Conservation (phyloP, 2,329 filamentous ascomycete genomes). For the Arthrobotrys sphaeroides region DNA sequence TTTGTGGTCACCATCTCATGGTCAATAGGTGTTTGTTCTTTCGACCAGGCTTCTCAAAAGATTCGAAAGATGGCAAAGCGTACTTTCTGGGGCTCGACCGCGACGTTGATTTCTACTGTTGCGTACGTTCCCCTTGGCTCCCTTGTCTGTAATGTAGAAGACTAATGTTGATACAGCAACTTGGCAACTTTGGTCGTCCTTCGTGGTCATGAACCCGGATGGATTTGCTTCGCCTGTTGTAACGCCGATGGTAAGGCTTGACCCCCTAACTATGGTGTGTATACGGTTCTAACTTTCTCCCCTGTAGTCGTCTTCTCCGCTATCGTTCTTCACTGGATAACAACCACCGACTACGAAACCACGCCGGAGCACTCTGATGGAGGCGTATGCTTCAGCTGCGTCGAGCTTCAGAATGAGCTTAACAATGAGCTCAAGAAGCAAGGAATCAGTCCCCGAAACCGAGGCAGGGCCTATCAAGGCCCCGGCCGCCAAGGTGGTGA, state of each 20-base stretch:
- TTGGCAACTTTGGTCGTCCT: constrained; percentile 69
- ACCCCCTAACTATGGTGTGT: neutral
- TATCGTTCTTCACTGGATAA: constrained; percentile 71
- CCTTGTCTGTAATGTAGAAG: neutral
- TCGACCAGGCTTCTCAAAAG: constrained; percentile 53
- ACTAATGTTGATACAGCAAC: constrained; percentile 63
- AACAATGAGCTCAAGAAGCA: constrained; percentile 43
- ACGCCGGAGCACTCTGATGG: constrained; percentile 30
- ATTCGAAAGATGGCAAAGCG: constrained; percentile 67
- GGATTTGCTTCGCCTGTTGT: constrained; percentile 73
- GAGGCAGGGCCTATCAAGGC: constrained; percentile 26
- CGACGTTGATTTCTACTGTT: constrained; percentile 69
- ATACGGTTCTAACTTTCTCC: neutral
- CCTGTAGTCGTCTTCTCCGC: constrained; percentile 69
- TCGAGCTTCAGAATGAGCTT: constrained; percentile 45
- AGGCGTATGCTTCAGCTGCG: constrained; percentile 43
- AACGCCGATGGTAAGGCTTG: constrained; percentile 69
- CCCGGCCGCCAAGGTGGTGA: constrained; percentile 38
- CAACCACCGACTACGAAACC: constrained; percentile 60
- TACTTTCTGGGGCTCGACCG: constrained; percentile 70
- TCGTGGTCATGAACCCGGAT: constrained; percentile 69
- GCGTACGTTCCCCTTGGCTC: constrained; percentile 62
- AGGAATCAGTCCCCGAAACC: constrained; percentile 26
- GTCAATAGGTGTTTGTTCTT: constrained; percentile 55
- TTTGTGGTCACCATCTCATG: constrained; percentile 1